These are phyloP conservation scores for Penicillium turbatum DNA, from an alignment of 495 filamentous ascomycete genomes.

Conservation along the genomic window DNA sequence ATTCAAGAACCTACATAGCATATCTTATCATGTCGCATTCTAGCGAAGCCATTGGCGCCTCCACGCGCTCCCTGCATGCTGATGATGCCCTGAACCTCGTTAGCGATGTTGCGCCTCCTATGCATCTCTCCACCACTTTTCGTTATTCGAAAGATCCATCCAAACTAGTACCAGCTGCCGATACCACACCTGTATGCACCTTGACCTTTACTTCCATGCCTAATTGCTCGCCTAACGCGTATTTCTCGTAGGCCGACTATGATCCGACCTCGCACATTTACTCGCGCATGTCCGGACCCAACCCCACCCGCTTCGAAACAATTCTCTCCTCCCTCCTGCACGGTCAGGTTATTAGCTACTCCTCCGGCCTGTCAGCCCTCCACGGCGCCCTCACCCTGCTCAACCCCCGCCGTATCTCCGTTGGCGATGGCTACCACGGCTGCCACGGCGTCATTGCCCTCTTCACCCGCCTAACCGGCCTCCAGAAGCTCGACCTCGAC, in stretches of 20 bases:
- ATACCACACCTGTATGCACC: slow-evolving; percentile 30
- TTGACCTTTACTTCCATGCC: not conserved
- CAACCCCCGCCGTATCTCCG: slow-evolving; percentile 72
- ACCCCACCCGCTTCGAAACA: slow-evolving; percentile 75
- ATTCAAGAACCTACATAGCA: slow-evolving; percentile 20
- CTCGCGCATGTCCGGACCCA: slow-evolving; percentile 71
- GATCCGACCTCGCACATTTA: slow-evolving; percentile 55
- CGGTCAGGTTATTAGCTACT: slow-evolving; percentile 68
- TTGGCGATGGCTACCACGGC: slow-evolving; percentile 86
- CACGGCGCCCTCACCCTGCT: slow-evolving; percentile 74
- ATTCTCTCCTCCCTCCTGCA: slow-evolving; percentile 69
- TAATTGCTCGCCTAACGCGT: not conserved
- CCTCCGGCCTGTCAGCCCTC: slow-evolving; percentile 81
- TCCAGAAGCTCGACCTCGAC: slow-evolving; percentile 61
- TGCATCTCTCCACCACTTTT: slow-evolving; percentile 87
- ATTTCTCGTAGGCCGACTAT: slow-evolving; percentile 16
- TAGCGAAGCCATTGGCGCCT: slow-evolving; percentile 25
- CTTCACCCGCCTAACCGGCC: slow-evolving; percentile 63
- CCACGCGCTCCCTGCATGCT: slow-evolving; percentile 79
- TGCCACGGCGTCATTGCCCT: slow-evolving; percentile 78
- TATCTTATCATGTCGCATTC: slow-evolving; percentile 29
- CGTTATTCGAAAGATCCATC: slow-evolving; percentile 70
- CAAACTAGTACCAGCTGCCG: slow-evolving; percentile 46
- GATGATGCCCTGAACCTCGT: slow-evolving; percentile 71
- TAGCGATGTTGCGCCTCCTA: slow-evolving; percentile 74